Conservation (phyloP, 305 asterid species). For the Fraxinus xanthoxyloides region DNA sequence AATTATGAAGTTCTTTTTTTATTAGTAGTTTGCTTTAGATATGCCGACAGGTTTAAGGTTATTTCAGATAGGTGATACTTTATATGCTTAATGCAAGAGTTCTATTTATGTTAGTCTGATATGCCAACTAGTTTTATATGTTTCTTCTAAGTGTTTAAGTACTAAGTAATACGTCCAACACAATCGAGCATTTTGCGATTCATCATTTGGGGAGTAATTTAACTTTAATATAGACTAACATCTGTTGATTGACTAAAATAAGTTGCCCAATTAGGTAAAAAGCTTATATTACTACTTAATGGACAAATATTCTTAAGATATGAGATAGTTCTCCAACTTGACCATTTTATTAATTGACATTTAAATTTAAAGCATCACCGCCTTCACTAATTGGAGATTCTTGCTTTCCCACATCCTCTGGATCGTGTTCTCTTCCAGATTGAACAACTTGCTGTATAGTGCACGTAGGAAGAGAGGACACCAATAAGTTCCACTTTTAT, state of each 20-base stretch:
- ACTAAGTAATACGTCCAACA: background rate
- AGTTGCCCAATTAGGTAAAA: background rate
- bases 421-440: background rate
- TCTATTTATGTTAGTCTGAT: background rate
- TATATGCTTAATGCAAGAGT: background rate
- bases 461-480: background rate
- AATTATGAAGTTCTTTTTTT: background rate
- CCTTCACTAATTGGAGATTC: background rate
- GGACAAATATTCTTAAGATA: background rate
- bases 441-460: background rate
- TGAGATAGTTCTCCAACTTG: background rate
- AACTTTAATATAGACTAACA: background rate
- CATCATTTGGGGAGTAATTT: background rate
- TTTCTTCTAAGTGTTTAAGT: background rate
- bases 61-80: background rate
- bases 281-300: background rate
- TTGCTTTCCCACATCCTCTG: background rate
- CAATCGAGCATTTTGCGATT: background rate
- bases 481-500: background rate
- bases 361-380: background rate
- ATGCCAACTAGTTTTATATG: background rate
- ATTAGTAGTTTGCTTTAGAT: background rate
- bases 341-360: background rate
- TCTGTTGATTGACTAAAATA: background rate
- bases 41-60: background rate